Base-by-base conservation (phyloP, 495 filamentous ascomycete genomes). In the Tuber aestivum region DNA sequence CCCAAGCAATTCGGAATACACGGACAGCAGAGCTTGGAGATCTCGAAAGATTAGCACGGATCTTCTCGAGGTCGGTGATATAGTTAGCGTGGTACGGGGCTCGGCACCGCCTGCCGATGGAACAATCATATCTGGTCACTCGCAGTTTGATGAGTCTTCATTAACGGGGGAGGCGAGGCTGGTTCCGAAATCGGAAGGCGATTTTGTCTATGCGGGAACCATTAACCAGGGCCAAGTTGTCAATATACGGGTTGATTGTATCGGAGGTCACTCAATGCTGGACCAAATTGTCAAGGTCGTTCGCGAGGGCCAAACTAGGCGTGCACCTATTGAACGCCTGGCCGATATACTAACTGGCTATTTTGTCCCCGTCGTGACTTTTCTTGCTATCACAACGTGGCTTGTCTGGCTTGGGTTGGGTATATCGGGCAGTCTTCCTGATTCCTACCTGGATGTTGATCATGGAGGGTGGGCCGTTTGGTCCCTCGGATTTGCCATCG, bases 211-310 rank as follows among this genome's bases (percentile, higher is more conserved):
- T 76, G 89, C 93, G 16, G 95, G 95, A 21, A 95, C 95, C 6
- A 88, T 97, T 84, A 98, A 98, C 83, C 88, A 91, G 75, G 92
- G 89, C 20, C 84, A 89, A 3, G 88, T 94, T 2, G 85, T 97
- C 32, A 85, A 90, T 27, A 87, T 96, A 41, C 84, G 87, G 72
- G 87, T 97, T 69, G 91, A 91, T 0, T 90, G 90, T 20, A 85
- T 90, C 32, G 87, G 89, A 0, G 94, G 95, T 1, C 86, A 90
- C 41, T 97, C 94, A 4, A 94, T 98, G 92, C 87, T 98, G 42
- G 95, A 98, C 82, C 90, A 93, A 75, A 97, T 98, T 80, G 93
- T 98, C 76, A 87, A 89, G 35, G 92, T 94, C 40, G 93, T 98
- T 18, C 91, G 95, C 3, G 94, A 97, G 84, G 95, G 95, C 4